Evolutionary conservation across 129 eudicot genomes (phyloP), one percentile per base, ranked within the genome.

Genomic region (Heracleum sosnowskyi): DNA sequence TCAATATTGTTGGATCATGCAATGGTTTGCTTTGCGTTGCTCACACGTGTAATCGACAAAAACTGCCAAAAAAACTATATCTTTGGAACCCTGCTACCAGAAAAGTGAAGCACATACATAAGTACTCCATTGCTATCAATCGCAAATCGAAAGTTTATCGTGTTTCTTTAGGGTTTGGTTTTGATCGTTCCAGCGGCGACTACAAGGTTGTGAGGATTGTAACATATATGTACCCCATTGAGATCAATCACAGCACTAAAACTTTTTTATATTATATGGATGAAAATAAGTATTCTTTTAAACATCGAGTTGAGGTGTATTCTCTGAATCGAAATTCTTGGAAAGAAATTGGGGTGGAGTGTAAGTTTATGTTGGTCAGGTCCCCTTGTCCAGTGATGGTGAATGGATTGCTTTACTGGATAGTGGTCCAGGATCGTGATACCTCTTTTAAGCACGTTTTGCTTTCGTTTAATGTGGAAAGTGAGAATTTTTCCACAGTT

Each of bases 61-160:
- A 13, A 45, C 3, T 3, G 1, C 0, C 1, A 4, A 12, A 2
- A 45, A 45, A 11, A 17, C 10, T 9, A 16, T 44, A 66, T 15
- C 34, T 79, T 17, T 79, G 82, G 77, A 79, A 79, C n/a, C 77
- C 82, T 20, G 17, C 63, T 46, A 79, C 76, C 8, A 34, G 46
- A 74, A 66, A 79, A 41, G 37, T 5, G 26, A 64, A 64, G 39
- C 18, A 12, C 71, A 11, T 64, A 42, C 11, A 33, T 2, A 34
- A 12, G 11, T 49, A 42, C 53, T 5, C 76, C 24, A 24, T 18
- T 7, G 13, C 1, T 3, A 35, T 29, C 6, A 24, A 4, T 17
- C 15, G 2, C 11, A 39, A 24, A 11, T 3, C 2, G 5, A 16
- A 6, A 31, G 0, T 7, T 22, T 39, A 40, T n/a, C 35, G 4